Evolutionary conservation across 2,329 filamentous ascomycete species (phyloP).

Genomic region (Fusarium irregulare): DNA sequence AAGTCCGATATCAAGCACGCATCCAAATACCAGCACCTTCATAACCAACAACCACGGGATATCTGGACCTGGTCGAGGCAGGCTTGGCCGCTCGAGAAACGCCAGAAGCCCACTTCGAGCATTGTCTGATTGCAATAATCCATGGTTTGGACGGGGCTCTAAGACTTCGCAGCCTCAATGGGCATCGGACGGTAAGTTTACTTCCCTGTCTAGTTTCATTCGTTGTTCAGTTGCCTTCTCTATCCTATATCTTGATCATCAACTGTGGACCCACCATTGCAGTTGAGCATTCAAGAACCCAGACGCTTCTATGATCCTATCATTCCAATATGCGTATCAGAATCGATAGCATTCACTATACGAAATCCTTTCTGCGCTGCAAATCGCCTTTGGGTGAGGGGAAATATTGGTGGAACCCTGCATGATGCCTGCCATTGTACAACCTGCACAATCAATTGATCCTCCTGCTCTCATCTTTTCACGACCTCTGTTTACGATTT

Average conservation of each 20-base stretch:
- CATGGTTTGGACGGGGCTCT: slow-evolving; percentile 63
- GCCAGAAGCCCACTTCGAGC: slow-evolving; percentile 72
- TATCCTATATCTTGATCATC: background rate
- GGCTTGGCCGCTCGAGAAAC: slow-evolving; percentile 76
- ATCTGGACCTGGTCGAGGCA: slow-evolving; percentile 85
- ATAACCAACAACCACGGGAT: slow-evolving; percentile 69
- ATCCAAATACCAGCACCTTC: slow-evolving; percentile 60
- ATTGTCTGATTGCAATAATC: slow-evolving; percentile 67
- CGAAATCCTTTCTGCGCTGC: background rate
- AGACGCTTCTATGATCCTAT: background rate
- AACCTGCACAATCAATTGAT: background rate
- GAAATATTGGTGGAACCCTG: background rate
- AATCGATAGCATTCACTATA: background rate
- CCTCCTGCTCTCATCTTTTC: background rate
- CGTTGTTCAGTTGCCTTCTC: background rate
- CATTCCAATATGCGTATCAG: background rate
- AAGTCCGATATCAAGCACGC: slow-evolving; percentile 43
- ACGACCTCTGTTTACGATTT: background rate
- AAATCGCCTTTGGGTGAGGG: background rate
- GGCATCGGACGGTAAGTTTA: slow-evolving; percentile 60
- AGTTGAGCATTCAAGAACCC: background rate
- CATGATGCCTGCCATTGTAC: background rate
- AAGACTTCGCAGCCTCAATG: slow-evolving; percentile 60
- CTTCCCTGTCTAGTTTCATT: background rate
- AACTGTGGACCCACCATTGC: background rate